phyloP scores from a whole-genome alignment of 2,329 filamentous ascomycete species.

The Sarocladiaceae sp. region DNA sequence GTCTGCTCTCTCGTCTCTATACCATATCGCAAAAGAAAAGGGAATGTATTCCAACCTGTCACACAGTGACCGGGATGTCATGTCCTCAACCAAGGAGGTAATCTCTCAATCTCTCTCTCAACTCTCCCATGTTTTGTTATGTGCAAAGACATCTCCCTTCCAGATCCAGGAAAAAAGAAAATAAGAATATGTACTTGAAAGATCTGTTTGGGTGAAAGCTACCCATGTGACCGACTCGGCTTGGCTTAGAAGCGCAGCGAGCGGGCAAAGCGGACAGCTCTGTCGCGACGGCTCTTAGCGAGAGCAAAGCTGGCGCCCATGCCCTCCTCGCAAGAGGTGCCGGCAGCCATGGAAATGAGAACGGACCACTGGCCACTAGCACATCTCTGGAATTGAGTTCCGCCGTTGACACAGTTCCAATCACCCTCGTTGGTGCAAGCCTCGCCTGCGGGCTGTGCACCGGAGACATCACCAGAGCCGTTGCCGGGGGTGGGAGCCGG shows the following conservation, averaged over 20 bases:
- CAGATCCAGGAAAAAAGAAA: constrained; percentile 6
- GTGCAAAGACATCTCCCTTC: not conserved
- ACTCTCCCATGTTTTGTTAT: not conserved
- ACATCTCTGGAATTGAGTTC: constrained; percentile 55
- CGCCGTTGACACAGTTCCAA: constrained; percentile 55
- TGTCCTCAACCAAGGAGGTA: not conserved
- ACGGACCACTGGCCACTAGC: constrained; percentile 53
- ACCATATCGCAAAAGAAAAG: not conserved
- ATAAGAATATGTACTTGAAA: constrained; percentile 9
- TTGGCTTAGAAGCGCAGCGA: constrained; percentile 6
- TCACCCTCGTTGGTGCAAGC: constrained; percentile 48
- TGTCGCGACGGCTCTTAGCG: not conserved
- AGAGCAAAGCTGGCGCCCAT: constrained; percentile 13
- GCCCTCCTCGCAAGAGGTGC: constrained; percentile 44
- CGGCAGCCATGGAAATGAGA: constrained; percentile 44
- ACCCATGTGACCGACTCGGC: no score
- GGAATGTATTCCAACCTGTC: not conserved
- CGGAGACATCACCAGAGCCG: constrained; percentile 17
- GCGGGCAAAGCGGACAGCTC: constrained; percentile 1
- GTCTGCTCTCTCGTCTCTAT: no score
- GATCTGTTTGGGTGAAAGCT: no score
- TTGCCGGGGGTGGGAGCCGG: constrained; percentile 10
- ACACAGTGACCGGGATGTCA: not conserved
- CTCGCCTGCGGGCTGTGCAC: constrained; percentile 30
- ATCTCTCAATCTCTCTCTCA: not conserved